Evolutionary conservation across 257 asterid species (phyloP).

Genomic region (Solanum appendiculatum): DNA sequence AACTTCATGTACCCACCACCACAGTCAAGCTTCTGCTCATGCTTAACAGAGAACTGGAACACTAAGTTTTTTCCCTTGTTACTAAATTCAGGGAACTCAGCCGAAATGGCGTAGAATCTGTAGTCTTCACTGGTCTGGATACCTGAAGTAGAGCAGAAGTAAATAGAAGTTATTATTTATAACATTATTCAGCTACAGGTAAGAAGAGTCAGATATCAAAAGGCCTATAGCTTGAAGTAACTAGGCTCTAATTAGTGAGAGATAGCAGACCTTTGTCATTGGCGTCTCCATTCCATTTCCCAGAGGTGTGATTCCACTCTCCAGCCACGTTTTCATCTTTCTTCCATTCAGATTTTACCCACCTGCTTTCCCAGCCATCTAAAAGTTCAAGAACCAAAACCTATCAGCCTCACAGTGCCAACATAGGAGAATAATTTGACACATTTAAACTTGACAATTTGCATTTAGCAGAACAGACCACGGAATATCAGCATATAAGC

Average conservation of each 20-base stretch:
- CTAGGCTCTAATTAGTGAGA: not conserved
- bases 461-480: not conserved
- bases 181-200: not conserved
- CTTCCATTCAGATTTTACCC: conserved; percentile 99
- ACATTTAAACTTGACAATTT: not conserved
- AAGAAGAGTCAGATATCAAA: not conserved
- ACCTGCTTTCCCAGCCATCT: conserved; percentile 92
- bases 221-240: not conserved
- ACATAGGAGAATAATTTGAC: not conserved
- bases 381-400: not conserved
- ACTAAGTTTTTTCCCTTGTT: conserved; percentile 83
- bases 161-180: not conserved
- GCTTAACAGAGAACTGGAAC: conserved; percentile 93
- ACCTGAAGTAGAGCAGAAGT: conserved; percentile 31
- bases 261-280: conserved; percentile 51
- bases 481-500: not conserved
- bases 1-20: conserved; percentile 99
- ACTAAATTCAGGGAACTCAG: conserved; percentile 91
- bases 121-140: conserved; percentile 91
- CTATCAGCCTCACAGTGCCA: conserved; percentile 7
- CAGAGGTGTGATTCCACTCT: conserved; percentile 95
- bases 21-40: conserved; percentile 98
- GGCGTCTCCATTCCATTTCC: conserved; percentile 85
- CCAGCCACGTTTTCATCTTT: conserved; percentile 89
- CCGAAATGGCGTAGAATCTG: conserved; percentile 91